Evolutionary conservation across 192 early-diverging fungal species (phyloP).

Genomic region (Coemansia sp.): DNA sequence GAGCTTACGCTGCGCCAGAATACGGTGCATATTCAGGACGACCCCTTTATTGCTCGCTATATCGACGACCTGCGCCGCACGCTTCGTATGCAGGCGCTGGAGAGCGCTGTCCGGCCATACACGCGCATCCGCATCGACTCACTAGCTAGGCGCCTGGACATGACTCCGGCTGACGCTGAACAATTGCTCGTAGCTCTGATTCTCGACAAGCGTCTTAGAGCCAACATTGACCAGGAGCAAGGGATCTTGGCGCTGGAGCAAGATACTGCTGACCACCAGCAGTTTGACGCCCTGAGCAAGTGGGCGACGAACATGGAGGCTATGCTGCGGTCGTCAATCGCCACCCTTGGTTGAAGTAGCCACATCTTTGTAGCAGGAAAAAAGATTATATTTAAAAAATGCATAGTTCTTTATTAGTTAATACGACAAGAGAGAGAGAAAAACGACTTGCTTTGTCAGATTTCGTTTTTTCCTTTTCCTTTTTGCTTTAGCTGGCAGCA

Average conservation of each 20-base stretch:
- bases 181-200: constrained; percentile 87
- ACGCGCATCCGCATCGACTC: constrained; percentile 86
- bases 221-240: constrained; percentile 91
- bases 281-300: constrained; percentile 38
- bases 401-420: too few species aligned
- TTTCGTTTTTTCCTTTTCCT: not conserved
- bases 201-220: constrained; percentile 84
- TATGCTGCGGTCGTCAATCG: constrained; percentile 22
- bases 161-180: constrained; percentile 78
- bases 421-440: too few species aligned
- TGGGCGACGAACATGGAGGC: constrained; percentile 36
- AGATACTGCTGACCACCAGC: constrained; percentile 32
- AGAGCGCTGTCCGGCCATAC: constrained; percentile 87
- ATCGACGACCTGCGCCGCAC: constrained; percentile 93
- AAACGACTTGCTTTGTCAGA: too few species aligned
- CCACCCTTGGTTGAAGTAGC: not conserved
- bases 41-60: constrained; percentile 87
- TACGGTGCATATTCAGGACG: constrained; percentile 77
- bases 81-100: constrained; percentile 90
- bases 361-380: too few species aligned
- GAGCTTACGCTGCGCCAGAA: constrained; percentile 82
- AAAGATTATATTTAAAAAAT: not conserved
- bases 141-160: constrained; percentile 82
- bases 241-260: constrained; percentile 28
- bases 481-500: not conserved